Conservation (phyloP, 2,329 filamentous ascomycete species). For the Eutypa lata region DNA sequence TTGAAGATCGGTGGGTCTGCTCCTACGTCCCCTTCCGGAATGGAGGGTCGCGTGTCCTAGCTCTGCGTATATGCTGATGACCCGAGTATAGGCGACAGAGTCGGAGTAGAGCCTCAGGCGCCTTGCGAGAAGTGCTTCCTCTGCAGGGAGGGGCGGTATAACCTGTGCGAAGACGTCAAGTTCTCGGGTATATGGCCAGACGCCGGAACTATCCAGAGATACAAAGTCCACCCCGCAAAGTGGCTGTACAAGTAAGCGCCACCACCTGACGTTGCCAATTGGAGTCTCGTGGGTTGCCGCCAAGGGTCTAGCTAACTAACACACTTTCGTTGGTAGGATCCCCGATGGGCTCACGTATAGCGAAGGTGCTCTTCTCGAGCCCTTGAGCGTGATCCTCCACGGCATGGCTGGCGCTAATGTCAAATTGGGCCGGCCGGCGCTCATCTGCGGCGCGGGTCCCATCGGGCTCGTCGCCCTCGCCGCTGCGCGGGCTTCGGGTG, state of each 20-base stretch:
- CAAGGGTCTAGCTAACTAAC: no score
- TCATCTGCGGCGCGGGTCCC: constrained; percentile 62
- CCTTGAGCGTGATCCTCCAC: constrained; percentile 60
- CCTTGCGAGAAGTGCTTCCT: constrained; percentile 60
- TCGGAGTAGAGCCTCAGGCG: constrained; percentile 65
- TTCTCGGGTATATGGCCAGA: constrained; percentile 62
- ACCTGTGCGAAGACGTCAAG: constrained; percentile 59
- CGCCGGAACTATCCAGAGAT: constrained; percentile 58
- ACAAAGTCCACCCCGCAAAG: constrained; percentile 59
- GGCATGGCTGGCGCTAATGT: constrained; percentile 54
- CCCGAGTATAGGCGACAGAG: constrained; percentile 51
- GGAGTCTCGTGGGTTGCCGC: background rate
- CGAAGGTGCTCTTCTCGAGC: constrained; percentile 62
- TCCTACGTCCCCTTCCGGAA: no score
- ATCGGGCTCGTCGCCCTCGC: constrained; percentile 60
- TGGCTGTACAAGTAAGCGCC: constrained; percentile 49
- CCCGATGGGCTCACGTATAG: constrained; percentile 54
- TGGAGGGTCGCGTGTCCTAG: background rate
- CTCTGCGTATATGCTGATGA: background rate
- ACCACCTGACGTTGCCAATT: background rate
- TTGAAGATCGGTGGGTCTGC: constrained; percentile 40
- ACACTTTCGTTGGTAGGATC: constrained; percentile 26
- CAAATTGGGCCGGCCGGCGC: constrained; percentile 49
- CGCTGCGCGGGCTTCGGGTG: constrained; percentile 58
- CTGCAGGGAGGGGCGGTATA: constrained; percentile 59